A percentile compares a stretch with the other conserved stretches of the same genome.
These are phyloP conservation scores for Boechera retrofracta DNA, from an alignment of 345 rosid genomes.

Conservation along the genomic window DNA sequence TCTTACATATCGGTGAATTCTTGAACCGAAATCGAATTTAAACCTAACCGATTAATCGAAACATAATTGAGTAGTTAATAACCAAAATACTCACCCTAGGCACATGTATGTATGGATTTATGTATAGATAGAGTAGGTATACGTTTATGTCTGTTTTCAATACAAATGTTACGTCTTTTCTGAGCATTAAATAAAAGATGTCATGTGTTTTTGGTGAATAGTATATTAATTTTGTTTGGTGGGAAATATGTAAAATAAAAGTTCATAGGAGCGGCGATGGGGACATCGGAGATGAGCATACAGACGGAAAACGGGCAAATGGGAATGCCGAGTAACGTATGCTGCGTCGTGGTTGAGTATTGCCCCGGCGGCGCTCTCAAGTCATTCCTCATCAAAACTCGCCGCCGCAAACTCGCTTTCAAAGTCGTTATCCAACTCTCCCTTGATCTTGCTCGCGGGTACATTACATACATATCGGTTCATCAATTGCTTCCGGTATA, in stretches of 20 bases:
- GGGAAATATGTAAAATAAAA: constrained; percentile 23
- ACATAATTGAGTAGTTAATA: not conserved
- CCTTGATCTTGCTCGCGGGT: constrained; percentile 98
- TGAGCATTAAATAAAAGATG: constrained; percentile 17
- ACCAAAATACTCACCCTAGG: too few relatives aligned
- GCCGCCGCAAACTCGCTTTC: constrained; percentile 89
- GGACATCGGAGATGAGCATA: constrained; percentile 78
- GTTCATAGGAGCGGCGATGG: constrained; percentile 96
- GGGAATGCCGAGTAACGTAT: constrained; percentile 83
- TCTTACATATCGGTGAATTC: not conserved
- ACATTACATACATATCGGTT: not conserved
- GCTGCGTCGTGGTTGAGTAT: constrained; percentile 95
- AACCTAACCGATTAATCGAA: not conserved
- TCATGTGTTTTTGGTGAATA: not conserved
- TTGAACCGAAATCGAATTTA: not conserved
- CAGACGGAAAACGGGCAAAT: constrained; percentile 81
- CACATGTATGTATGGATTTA: constrained; percentile 7
- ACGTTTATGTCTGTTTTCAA: constrained; percentile 20
- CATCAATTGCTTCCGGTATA: not conserved
- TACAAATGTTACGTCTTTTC: constrained; percentile 19
- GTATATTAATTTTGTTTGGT: not conserved
- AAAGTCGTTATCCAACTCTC: constrained; percentile 92
- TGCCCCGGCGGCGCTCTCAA: constrained; percentile 95
- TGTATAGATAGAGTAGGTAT: not conserved
- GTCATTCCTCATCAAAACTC: constrained; percentile 85